Percentiles rank a stretch among this genome's conserved stretches.
phyloP scores from a whole-genome alignment of 2,329 filamentous ascomycete genomes.

The Zymoseptoria ardabiliae region DNA sequence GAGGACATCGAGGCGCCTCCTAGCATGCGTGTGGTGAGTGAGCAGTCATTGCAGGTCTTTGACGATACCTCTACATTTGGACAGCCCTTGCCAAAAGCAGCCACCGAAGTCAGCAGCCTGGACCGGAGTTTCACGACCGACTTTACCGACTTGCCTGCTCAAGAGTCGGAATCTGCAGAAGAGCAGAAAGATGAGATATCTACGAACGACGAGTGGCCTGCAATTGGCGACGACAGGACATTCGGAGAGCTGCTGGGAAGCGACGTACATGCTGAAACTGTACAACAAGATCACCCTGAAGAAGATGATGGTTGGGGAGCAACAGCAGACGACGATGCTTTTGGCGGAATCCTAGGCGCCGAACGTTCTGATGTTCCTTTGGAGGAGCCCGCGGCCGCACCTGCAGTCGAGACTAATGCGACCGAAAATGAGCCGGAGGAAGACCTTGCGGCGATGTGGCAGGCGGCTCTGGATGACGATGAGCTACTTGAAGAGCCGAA shows the following conservation, averaged over 20 bases:
- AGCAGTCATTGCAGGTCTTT: slow-evolving; percentile 11
- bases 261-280: background rate
- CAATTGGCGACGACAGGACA: slow-evolving; percentile 26
- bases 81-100: slow-evolving; percentile 12
- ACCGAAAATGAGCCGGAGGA: slow-evolving; percentile 34
- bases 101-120: slow-evolving; percentile 13
- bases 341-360: slow-evolving; percentile 12
- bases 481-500: slow-evolving; percentile 30
- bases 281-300: background rate
- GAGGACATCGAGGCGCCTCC: slow-evolving; percentile 7
- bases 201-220: slow-evolving; percentile 21
- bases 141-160: slow-evolving; percentile 22
- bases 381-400: background rate
- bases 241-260: slow-evolving; percentile 26
- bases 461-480: slow-evolving; percentile 70
- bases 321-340: slow-evolving; percentile 7
- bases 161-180: slow-evolving; percentile 5
- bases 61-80: slow-evolving; percentile 11
- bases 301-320: background rate
- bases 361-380: background rate
- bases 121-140: slow-evolving; percentile 28
- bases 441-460: slow-evolving; percentile 74
- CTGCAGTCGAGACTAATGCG: background rate
- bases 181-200: slow-evolving; percentile 8
- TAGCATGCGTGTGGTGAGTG: slow-evolving; percentile 8